Conservation (phyloP, 108 stramenopile species). For the Conticribra guillardii region DNA sequence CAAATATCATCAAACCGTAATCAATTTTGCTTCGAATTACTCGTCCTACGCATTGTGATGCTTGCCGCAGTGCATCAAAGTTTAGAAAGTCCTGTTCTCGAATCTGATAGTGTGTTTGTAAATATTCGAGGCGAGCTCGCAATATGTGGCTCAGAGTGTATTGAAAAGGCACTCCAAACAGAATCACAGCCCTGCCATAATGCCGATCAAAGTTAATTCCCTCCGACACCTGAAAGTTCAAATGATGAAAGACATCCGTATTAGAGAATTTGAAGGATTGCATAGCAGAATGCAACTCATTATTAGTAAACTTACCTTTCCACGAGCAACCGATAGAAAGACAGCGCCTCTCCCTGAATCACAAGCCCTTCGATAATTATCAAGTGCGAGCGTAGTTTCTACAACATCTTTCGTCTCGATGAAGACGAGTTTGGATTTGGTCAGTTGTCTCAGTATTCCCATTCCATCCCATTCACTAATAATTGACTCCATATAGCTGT, state of each 20-base stretch:
- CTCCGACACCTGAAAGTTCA: constrained; percentile 96
- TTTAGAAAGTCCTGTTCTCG: constrained; percentile 97
- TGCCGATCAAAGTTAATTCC: constrained; percentile 99
- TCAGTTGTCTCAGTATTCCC: constrained; percentile 89
- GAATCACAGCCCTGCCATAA: constrained; percentile 96
- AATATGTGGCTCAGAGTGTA: constrained; percentile 97
- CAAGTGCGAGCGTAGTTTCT: constrained; percentile 97
- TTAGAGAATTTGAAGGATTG: background rate
- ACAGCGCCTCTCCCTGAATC: constrained; percentile 98
- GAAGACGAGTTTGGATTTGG: constrained; percentile 95
- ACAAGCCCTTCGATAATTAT: constrained; percentile 97
- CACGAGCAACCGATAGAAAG: constrained; percentile 98
- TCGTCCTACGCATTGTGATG: constrained; percentile 94
- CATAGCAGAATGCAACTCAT: background rate
- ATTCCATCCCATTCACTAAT: constrained; percentile 95
- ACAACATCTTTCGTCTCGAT: constrained; percentile 99
- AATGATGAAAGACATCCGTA: background rate
- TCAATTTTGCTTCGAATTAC: constrained; percentile 96
- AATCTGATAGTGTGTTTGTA: constrained; percentile 93
- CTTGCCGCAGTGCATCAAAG: constrained; percentile 95
- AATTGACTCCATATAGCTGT: constrained; percentile 97
- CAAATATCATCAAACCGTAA: constrained; percentile 96
- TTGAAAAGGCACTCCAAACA: constrained; percentile 99
- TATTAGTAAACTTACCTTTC: constrained; percentile 75
- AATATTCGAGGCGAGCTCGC: constrained; percentile 93